Percentiles rank a stretch among this genome's conserved stretches.
These are phyloP conservation scores for Cicer pinnatifidum DNA, from an alignment of 306 rosid species.

Conservation along the genomic window DNA sequence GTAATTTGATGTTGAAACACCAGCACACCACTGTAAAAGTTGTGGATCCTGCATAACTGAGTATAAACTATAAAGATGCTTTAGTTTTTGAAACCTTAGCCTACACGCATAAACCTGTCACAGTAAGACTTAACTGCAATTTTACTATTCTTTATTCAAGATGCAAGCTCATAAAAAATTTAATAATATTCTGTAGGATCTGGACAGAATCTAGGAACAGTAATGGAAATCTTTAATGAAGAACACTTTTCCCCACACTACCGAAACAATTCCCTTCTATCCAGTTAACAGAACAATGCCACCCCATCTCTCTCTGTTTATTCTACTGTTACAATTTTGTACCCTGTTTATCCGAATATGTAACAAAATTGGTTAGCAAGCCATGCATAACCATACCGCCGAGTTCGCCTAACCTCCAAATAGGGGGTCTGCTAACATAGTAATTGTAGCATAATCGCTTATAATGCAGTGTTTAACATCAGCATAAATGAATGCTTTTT, in stretches of 20 bases:
- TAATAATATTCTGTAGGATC: background rate
- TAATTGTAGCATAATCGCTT: conserved; percentile 17
- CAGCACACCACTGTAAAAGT: conserved; percentile 14
- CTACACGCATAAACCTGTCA: conserved; percentile 12
- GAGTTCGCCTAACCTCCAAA: background rate
- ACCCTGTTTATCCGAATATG: background rate
- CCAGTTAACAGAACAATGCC: background rate
- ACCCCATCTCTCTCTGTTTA: background rate
- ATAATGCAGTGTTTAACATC: conserved; percentile 23
- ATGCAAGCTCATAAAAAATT: conserved; percentile 13
- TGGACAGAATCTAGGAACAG: background rate
- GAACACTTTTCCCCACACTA: background rate
- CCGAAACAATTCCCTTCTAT: background rate
- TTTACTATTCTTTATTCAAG: conserved; percentile 13
- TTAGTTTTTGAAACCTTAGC: conserved; percentile 1
- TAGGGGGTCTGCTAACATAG: conserved; percentile 17
- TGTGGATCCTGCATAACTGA: conserved; percentile 11
- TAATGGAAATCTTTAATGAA: conserved; percentile 1
- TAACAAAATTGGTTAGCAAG: conserved; percentile 3
- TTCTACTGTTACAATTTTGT: background rate
- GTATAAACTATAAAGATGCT: conserved; percentile 18
- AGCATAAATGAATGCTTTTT: conserved; percentile 11
- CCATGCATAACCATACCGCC: background rate
- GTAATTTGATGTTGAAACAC: conserved; percentile 36
- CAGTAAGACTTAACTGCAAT: conserved; percentile 13